Percentiles rank a stretch among this genome's conserved stretches.
Conservation (phyloP, 2,329 filamentous ascomycete species). For the Fusarium verrucosum region DNA sequence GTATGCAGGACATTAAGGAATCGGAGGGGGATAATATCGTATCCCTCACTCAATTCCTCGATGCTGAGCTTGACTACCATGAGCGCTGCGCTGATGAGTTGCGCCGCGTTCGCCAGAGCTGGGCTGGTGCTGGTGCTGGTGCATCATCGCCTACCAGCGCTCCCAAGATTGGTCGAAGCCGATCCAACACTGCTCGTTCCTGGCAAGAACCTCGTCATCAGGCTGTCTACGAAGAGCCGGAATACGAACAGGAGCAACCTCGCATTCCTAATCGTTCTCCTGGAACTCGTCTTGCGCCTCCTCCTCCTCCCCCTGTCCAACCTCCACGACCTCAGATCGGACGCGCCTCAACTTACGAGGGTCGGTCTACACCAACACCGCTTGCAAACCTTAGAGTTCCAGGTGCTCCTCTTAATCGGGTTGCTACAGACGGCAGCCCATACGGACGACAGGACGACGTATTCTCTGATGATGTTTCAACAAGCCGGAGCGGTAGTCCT, state of each 20-base stretch:
- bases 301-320: slow-evolving; percentile 48
- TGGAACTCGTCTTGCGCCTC: slow-evolving; percentile 47
- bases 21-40: slow-evolving; percentile 83
- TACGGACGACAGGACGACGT: slow-evolving; percentile 51
- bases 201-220: slow-evolving; percentile 51
- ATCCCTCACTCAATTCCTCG: slow-evolving; percentile 83
- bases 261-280: slow-evolving; percentile 58
- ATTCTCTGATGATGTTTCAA: slow-evolving; percentile 62
- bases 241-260: slow-evolving; percentile 45
- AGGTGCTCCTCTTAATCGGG: slow-evolving; percentile 54
- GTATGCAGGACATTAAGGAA: slow-evolving; percentile 97
- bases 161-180: slow-evolving; percentile 47
- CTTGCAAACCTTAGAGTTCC: slow-evolving; percentile 41
- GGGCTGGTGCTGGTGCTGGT: slow-evolving; percentile 48
- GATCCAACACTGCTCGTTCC: slow-evolving; percentile 61
- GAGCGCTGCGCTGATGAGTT: slow-evolving; percentile 90
- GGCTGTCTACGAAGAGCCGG: slow-evolving; percentile 49
- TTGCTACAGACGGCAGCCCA: slow-evolving; percentile 50
- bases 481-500: slow-evolving; percentile 62
- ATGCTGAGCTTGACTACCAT: slow-evolving; percentile 89
- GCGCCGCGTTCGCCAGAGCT: slow-evolving; percentile 60
- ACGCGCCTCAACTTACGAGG: slow-evolving; percentile 54
- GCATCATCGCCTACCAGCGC: slow-evolving; percentile 37
- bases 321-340: slow-evolving; percentile 50
- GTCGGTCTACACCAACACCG: slow-evolving; percentile 36